Percentiles rank a stretch among this genome's conserved stretches.
These are phyloP conservation scores for Arctium lappa DNA, from an alignment of 129 eudicot genomes.

Conservation along the genomic window DNA sequence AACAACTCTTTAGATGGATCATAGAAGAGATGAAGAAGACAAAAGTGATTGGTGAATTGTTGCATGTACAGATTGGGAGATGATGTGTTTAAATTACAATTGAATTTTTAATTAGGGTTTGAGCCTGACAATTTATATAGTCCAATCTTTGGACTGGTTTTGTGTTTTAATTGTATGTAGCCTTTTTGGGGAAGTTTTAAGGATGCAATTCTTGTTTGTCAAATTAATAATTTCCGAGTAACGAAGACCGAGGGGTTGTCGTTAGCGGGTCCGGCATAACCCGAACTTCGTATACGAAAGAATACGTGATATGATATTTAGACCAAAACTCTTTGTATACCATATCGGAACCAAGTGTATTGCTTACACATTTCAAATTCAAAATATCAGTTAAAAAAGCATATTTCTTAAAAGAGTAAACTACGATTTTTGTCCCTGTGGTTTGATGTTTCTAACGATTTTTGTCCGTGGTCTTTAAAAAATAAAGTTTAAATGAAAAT, in stretches of 20 bases:
- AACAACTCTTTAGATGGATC: neutral
- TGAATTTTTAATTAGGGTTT: constrained; percentile 12
- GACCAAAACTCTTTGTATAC: neutral
- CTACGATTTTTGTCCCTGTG: too few species aligned
- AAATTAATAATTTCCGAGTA: constrained; percentile 1
- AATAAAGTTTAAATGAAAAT: too few species aligned
- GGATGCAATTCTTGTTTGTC: constrained; percentile 10
- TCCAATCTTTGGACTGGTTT: constrained; percentile 20
- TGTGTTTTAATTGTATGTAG: constrained; percentile 18
- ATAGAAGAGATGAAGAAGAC: neutral
- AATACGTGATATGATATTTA: neutral
- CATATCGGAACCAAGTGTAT: too few species aligned
- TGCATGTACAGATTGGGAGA: constrained; percentile 15
- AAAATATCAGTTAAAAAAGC: too few species aligned
- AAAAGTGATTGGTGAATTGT: neutral
- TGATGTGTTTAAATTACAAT: constrained; percentile 21
- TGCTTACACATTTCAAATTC: too few species aligned
- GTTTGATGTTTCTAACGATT: too few species aligned
- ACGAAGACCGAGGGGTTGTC: neutral
- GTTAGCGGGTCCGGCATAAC: neutral
- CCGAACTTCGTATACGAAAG: neutral
- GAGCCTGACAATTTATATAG: constrained; percentile 25
- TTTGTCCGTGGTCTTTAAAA: too few species aligned
- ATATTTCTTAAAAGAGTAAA: too few species aligned
- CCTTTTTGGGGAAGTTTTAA: constrained; percentile 9